Evolutionary conservation across 2,329 filamentous ascomycete species (phyloP).

Genomic region (Tolypocladium inflatum): DNA sequence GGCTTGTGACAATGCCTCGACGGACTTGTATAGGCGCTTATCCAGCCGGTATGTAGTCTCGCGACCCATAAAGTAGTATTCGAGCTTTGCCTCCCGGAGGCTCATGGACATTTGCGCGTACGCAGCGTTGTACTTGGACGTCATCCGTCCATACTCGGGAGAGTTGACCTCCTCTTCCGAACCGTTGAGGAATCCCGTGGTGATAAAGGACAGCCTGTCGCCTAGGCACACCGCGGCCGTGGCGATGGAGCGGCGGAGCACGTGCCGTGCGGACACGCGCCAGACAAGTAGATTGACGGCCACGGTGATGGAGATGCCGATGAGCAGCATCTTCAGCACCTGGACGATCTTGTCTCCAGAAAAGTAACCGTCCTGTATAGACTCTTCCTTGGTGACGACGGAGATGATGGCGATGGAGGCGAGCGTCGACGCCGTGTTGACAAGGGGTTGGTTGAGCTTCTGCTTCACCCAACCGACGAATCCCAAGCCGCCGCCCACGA

Average conservation of each 20-base stretch:
- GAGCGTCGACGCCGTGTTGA: conserved; percentile 78
- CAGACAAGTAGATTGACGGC: conserved; percentile 68
- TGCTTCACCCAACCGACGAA: conserved; percentile 86
- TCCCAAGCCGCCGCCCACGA: conserved; percentile 77
- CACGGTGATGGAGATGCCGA: conserved; percentile 65
- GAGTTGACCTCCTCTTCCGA: conserved; percentile 68
- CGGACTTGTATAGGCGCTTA: conserved; percentile 68
- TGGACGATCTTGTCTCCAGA: conserved; percentile 74
- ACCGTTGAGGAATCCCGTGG: conserved; percentile 74
- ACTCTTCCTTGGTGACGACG: conserved; percentile 82
- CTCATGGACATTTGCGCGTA: conserved; percentile 66
- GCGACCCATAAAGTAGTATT: conserved; percentile 74
- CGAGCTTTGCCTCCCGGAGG: conserved; percentile 76
- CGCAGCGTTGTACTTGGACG: conserved; percentile 53
- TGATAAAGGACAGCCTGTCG: conserved; percentile 73
- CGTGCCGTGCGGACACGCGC: conserved; percentile 65
- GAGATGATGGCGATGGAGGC: conserved; percentile 84
- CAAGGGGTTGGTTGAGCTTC: conserved; percentile 64
- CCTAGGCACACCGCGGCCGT: conserved; percentile 66
- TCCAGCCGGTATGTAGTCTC: conserved; percentile 74
- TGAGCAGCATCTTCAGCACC: conserved; percentile 73
- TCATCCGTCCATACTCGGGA: conserved; percentile 52
- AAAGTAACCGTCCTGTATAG: conserved; percentile 73
- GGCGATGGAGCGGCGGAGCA: conserved; percentile 63
- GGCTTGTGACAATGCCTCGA: conserved; percentile 78